phyloP scores from a whole-genome alignment of 2,329 filamentous ascomycete species.

The Colletotrichum endophyticum region DNA sequence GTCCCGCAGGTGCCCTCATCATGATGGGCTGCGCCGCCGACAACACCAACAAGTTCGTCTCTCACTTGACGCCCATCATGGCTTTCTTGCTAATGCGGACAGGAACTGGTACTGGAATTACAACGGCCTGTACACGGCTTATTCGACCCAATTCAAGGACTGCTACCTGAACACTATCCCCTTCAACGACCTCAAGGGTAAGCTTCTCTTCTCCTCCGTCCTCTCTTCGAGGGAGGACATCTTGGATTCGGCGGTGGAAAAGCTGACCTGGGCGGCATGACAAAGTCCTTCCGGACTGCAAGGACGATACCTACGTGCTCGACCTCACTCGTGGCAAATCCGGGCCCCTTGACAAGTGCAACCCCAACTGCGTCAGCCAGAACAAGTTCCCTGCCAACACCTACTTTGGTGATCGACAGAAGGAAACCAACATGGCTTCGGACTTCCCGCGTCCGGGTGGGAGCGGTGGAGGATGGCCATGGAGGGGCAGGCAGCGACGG shows the following conservation, averaged over 20 bases:
- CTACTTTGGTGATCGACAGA: conserved; percentile 20
- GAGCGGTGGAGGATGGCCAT: background rate
- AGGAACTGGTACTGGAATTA: conserved; percentile 23
- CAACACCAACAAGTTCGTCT: conserved; percentile 10
- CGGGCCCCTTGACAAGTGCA: conserved; percentile 20
- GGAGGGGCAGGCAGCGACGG: background rate
- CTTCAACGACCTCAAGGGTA: conserved; percentile 19
- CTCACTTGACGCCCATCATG: background rate
- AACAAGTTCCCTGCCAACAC: conserved; percentile 18
- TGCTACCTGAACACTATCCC: conserved; percentile 18
- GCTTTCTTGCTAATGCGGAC: background rate
- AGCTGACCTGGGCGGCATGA: background rate
- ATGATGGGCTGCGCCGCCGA: conserved; percentile 21
- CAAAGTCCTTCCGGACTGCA: conserved; percentile 19
- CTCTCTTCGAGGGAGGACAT: background rate
- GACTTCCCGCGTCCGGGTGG: background rate
- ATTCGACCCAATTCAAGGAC: conserved; percentile 19
- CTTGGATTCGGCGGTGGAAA: background rate
- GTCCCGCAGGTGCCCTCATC: conserved; percentile 6
- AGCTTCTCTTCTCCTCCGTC: background rate
- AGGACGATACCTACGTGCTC: conserved; percentile 18
- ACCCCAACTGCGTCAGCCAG: conserved; percentile 22
- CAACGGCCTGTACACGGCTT: conserved; percentile 21
- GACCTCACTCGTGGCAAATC: conserved; percentile 19
- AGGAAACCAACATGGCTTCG: conserved; percentile 12